Base-by-base conservation (phyloP, 768 basidiomycete species). In the Collybia mongolica region DNA sequence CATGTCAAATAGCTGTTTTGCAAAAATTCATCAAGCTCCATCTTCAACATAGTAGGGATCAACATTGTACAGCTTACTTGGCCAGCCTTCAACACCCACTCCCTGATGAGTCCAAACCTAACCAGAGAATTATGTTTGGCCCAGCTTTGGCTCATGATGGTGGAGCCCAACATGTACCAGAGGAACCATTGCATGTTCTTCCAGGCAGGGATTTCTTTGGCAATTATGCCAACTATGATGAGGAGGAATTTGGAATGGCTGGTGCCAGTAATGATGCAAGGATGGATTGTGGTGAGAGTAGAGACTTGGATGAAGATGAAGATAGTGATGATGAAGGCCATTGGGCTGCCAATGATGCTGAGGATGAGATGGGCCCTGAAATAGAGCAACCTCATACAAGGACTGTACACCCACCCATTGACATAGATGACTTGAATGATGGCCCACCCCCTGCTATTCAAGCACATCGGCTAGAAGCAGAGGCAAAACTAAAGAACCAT, bases 121-220 rank as follows among this genome's bases (percentile, higher is more conserved):
- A 26, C 7, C 24, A 26, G 24, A 26, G 24, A 26, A 7, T 26
- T 4, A 7, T 7, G 7, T 26, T 26, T 26, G 24, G 24, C 4
- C 24, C 24, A 26, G 24, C 24, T 26, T 26, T 7, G 7, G 24
- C 24, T 26, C 24, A 26, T 26, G 24, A 26, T 26, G 24, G 24
- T 7, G 7, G 7, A 7, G 7, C 7, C 7, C 7, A 7, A 7
- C 24, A 26, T 26, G 24, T 7, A 26, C 3, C 7, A 7, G 24
- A 26, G 24, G 24, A 26, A 26, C 24, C 24, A 4, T 22, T 43
- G 9, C 23, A 20, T 24, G 52, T 53, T 40, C 49, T 51, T 22
- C 41, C 40, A 3, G 14, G 17, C 5, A 49, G 54, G 6, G 54
- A 54, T 38, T 54, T 51, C 28, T 54, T 54, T 46, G 54, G 49